These are phyloP conservation scores for Naganishia antarctica DNA, from an alignment of 768 basidiomycete genomes.

Conservation along the genomic window DNA sequence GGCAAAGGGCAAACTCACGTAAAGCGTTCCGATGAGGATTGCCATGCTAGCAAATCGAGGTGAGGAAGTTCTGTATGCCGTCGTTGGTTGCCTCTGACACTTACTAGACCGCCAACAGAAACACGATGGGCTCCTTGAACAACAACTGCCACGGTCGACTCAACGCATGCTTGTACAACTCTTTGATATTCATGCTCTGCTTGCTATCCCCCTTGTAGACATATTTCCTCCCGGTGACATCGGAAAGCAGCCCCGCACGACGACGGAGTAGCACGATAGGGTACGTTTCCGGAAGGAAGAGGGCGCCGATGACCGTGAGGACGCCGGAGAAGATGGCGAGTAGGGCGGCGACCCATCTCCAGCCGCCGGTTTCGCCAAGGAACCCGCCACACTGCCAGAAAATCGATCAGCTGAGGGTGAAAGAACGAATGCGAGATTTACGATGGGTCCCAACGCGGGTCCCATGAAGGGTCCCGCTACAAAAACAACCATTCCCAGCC, in stretches of 20 bases:
- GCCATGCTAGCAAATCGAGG: too few species aligned
- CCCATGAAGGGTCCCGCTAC: conserved; percentile 37
- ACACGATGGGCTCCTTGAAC: conserved; percentile 38
- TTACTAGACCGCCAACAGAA: conserved; percentile 32
- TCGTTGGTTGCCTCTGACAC: background rate
- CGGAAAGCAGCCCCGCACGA: conserved; percentile 41
- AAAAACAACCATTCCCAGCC: conserved; percentile 44
- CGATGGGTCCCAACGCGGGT: conserved; percentile 21
- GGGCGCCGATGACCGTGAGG: conserved; percentile 30
- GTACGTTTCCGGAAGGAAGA: conserved; percentile 50
- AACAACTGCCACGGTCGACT: conserved; percentile 59
- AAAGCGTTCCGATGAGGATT: conserved; percentile 40
- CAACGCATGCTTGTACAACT: conserved; percentile 50
- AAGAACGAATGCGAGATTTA: background rate
- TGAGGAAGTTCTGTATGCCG: too few species aligned
- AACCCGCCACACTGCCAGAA: conserved; percentile 16
- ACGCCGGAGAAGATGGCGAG: conserved; percentile 26
- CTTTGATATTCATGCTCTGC: conserved; percentile 23
- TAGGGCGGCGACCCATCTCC: conserved; percentile 20
- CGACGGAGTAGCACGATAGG: conserved; percentile 44
- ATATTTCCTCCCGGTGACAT: conserved; percentile 22
- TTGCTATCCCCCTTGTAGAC: background rate
- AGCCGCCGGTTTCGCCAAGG: conserved; percentile 23
- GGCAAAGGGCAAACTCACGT: conserved; percentile 20
- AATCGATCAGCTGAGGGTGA: too few species aligned